Conservation (phyloP, 805 yeast species). For the Barnettozyma wickerhamii region DNA sequence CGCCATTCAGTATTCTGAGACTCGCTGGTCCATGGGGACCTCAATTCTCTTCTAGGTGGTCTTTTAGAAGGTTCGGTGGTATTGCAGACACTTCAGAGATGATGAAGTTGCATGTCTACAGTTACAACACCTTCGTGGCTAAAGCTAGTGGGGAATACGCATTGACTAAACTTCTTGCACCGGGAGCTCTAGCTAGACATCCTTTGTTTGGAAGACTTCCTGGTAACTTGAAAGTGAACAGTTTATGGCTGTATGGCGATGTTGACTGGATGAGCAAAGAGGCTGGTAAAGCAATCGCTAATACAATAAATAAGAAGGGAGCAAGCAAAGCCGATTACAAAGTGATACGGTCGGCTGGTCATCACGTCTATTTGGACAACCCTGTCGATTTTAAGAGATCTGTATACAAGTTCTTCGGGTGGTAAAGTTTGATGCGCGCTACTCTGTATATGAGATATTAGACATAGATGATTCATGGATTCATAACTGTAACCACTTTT, state of each 20-base stretch:
- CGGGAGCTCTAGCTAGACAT: constrained; percentile 52
- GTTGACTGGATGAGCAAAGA: constrained; percentile 66
- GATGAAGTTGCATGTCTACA: constrained; percentile 47
- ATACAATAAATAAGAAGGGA: constrained; percentile 26
- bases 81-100: constrained; percentile 24
- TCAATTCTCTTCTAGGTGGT: constrained; percentile 48
- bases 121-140: constrained; percentile 45
- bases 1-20: constrained; percentile 53
- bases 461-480: background rate
- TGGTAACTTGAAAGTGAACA: constrained; percentile 25
- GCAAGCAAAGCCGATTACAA: constrained; percentile 22
- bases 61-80: constrained; percentile 42
- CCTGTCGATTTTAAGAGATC: constrained; percentile 42
- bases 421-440: constrained; percentile 15
- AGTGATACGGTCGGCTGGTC: constrained; percentile 51
- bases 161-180: constrained; percentile 53
- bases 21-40: constrained; percentile 51
- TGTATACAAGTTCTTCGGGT: constrained; percentile 29
- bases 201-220: constrained; percentile 55
- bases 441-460: too few species aligned
- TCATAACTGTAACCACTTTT: background rate
- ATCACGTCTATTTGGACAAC: constrained; percentile 65
- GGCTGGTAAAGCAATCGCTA: constrained; percentile 47
- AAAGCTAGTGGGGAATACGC: constrained; percentile 65
- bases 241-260: constrained; percentile 62